phyloP scores from a whole-genome alignment of 2,329 filamentous ascomycete genomes.

The Diplodia sapinea region DNA sequence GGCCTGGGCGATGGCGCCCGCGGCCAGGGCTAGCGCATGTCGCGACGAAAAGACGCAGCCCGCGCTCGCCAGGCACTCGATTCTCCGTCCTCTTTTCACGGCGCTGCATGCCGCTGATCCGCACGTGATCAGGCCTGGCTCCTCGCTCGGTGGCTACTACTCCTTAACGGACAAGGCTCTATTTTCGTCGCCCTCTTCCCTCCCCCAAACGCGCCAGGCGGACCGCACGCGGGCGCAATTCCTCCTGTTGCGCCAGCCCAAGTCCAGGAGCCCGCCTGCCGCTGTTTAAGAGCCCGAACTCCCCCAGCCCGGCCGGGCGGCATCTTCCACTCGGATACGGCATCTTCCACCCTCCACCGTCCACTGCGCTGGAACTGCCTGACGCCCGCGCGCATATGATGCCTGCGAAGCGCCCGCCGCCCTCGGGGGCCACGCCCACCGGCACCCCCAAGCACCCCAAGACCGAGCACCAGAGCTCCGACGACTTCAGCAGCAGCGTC shows the following conservation, averaged over 20 bases:
- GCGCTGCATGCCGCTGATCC: slow-evolving; percentile 24
- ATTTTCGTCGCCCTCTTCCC: slow-evolving; percentile 23
- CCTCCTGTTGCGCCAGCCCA: slow-evolving; percentile 26
- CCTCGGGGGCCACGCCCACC: slow-evolving; percentile 19
- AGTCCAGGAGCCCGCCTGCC: slow-evolving; percentile 25
- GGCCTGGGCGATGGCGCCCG: slow-evolving; percentile 13
- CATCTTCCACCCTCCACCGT: slow-evolving; percentile 32
- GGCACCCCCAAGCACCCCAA: slow-evolving; percentile 42
- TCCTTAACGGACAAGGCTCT: slow-evolving; percentile 20
- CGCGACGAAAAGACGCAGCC: slow-evolving; percentile 16
- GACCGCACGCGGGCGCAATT: slow-evolving; percentile 28
- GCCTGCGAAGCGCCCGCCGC: slow-evolving; percentile 31
- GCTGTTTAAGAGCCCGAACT: slow-evolving; percentile 28
- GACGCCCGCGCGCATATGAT: slow-evolving; percentile 32
- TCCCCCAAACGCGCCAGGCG: slow-evolving; percentile 26
- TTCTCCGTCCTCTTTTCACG: slow-evolving; percentile 15
- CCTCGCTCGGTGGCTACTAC: slow-evolving; percentile 20
- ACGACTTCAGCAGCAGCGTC: slow-evolving; percentile 46
- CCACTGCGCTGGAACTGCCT: slow-evolving; percentile 31
- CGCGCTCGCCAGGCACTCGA: slow-evolving; percentile 1
- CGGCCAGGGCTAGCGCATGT: slow-evolving; percentile 13
- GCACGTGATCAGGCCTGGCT: slow-evolving; percentile 20
- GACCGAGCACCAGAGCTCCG: slow-evolving; percentile 39
- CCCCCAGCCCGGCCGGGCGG: slow-evolving; percentile 27
- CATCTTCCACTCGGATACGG: slow-evolving; percentile 31